These are phyloP conservation scores for Selenicereus undatus DNA, from an alignment of 148 eudicot species.

Conservation along the genomic window DNA sequence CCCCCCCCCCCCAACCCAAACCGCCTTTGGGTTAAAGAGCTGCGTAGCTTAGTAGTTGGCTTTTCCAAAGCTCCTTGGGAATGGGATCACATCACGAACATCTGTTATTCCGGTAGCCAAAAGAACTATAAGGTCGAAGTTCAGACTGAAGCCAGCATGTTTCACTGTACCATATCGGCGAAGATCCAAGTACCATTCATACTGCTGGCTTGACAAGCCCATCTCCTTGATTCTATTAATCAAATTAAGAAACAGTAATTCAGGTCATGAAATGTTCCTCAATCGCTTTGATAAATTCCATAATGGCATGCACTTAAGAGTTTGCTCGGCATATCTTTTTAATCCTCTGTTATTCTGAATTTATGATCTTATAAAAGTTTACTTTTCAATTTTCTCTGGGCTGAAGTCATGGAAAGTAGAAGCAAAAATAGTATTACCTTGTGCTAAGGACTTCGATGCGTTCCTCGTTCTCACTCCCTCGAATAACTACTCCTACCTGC, in stretches of 20 bases:
- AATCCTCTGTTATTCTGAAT: too few species aligned
- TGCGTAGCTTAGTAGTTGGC: slow-evolving; percentile 29
- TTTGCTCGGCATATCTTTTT: not conserved
- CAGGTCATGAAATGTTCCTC: not conserved
- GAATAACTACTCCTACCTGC: slow-evolving; percentile 70
- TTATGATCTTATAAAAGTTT: not conserved
- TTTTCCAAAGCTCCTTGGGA: slow-evolving; percentile 72
- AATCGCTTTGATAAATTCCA: not conserved
- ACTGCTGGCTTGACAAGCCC: slow-evolving; percentile 54
- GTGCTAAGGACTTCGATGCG: slow-evolving; percentile 46
- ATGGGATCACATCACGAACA: slow-evolving; percentile 71
- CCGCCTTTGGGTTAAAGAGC: not conserved
- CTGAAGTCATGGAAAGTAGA: not conserved
- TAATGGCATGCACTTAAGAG: not conserved
- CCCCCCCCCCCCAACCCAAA: too few species aligned
- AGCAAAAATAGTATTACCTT: slow-evolving; percentile 40
- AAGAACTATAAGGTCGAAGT: slow-evolving; percentile 60
- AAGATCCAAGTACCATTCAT: slow-evolving; percentile 89
- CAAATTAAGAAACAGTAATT: not conserved
- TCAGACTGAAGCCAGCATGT: slow-evolving; percentile 73
- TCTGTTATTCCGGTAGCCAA: slow-evolving; percentile 83
- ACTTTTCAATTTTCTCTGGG: not conserved
- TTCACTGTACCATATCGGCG: slow-evolving; percentile 66
- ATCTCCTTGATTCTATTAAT: slow-evolving; percentile 58
- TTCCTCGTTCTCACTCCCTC: slow-evolving; percentile 90